A percentile compares a stretch with the other conserved stretches of the same genome.
These are phyloP conservation scores for Cystobasidium sp. DNA, from an alignment of 1,284 basidiomycete genomes.

Conservation along the genomic window DNA sequence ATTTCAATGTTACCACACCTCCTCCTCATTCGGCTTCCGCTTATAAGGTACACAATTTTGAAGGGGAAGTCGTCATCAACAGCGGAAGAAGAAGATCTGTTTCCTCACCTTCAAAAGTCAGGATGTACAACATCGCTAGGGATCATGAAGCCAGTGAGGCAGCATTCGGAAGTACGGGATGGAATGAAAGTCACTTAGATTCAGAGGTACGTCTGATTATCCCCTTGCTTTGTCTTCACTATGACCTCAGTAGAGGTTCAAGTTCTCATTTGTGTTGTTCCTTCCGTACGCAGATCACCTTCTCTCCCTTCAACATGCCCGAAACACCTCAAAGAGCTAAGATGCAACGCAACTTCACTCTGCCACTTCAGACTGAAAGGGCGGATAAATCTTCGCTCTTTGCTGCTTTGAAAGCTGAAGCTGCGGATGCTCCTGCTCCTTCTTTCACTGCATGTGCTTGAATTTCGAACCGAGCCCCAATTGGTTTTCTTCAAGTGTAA, in stretches of 20 bases:
- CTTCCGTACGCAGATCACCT: too few relatives aligned
- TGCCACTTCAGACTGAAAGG: not conserved
- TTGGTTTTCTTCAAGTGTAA: not conserved
- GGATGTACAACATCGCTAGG: constrained; percentile 2
- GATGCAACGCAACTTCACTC: not conserved
- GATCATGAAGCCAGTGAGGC: not conserved
- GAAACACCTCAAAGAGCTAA: not conserved
- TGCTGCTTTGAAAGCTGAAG: constrained; percentile 21
- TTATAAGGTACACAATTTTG: not conserved
- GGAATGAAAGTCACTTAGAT: too few relatives aligned
- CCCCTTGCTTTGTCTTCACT: too few relatives aligned
- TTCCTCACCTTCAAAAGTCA: constrained; percentile 24
- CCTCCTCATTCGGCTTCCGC: not conserved
- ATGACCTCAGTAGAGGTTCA: too few relatives aligned
- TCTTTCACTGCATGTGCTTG: not conserved
- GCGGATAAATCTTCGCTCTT: not conserved
- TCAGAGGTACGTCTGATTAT: too few relatives aligned
- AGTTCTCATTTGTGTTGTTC: too few relatives aligned
- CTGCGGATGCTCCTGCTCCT: constrained; percentile 15
- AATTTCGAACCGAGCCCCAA: not conserved
- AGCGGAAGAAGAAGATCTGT: constrained; percentile 17
- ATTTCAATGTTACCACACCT: too few relatives aligned
- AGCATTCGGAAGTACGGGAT: not conserved
- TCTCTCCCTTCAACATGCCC: too few relatives aligned
- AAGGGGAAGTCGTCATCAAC: not conserved